phyloP scores from a whole-genome alignment of 2,329 filamentous ascomycete species.

The Fusarium lateritium region DNA sequence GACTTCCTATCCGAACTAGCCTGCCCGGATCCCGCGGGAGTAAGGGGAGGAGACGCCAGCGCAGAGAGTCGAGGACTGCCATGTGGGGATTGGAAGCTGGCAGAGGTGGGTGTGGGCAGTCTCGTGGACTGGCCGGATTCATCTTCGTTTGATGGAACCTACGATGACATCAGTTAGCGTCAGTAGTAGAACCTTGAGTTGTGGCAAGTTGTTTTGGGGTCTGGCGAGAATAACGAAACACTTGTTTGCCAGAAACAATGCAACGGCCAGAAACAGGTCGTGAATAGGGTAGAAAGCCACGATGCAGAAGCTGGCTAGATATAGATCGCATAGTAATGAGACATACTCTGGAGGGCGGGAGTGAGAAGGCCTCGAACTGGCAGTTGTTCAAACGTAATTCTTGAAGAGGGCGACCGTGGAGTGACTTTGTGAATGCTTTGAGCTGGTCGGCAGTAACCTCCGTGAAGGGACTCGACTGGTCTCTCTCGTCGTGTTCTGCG shows the following conservation, averaged over 20 bases:
- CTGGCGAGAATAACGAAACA: constrained; percentile 3
- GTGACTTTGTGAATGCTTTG: constrained; percentile 77
- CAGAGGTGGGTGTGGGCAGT: constrained; percentile 75
- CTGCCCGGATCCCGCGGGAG: constrained; percentile 80
- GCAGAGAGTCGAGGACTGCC: constrained; percentile 77
- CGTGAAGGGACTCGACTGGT: constrained; percentile 53
- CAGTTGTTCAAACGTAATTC: constrained; percentile 88
- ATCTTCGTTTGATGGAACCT: constrained; percentile 74
- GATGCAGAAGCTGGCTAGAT: constrained; percentile 8
- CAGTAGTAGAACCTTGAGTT: constrained; percentile 36
- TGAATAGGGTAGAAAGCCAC: neutral
- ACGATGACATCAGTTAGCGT: constrained; percentile 49
- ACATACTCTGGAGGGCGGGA: constrained; percentile 87
- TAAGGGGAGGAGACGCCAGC: constrained; percentile 90
- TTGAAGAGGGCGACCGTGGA: constrained; percentile 84
- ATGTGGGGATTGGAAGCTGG: constrained; percentile 75
- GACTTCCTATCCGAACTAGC: constrained; percentile 51
- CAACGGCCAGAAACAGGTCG: neutral
- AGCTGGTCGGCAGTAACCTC: constrained; percentile 74
- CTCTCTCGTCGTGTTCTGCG: constrained; percentile 35
- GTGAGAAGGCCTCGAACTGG: constrained; percentile 90
- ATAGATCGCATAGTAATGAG: constrained; percentile 23
- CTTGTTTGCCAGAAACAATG: neutral
- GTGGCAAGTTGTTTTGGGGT: neutral
- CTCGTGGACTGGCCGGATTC: constrained; percentile 73